phyloP scores from a whole-genome alignment of 1,284 basidiomycete species.

The Ganoderma meredithae region DNA sequence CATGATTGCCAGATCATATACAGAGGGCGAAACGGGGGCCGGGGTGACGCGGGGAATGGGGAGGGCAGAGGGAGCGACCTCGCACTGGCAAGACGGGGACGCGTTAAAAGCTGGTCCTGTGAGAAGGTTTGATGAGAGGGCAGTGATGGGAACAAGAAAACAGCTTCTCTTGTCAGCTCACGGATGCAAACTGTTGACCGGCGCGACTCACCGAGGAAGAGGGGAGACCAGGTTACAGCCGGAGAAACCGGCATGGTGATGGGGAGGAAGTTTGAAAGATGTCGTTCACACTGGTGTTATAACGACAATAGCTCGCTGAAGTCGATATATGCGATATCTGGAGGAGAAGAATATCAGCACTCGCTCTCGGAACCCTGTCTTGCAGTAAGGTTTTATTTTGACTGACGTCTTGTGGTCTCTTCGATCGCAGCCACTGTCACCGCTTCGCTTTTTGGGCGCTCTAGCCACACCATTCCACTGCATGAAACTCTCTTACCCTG shows the following conservation, averaged over 20 bases:
- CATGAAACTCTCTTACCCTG: no score
- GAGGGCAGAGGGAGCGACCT: slow-evolving; percentile 10
- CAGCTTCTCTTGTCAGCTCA: slow-evolving; percentile 18
- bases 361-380: background rate
- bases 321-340: background rate
- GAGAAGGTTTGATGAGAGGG: slow-evolving; percentile 26
- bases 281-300: background rate
- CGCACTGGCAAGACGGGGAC: no score
- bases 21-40: background rate
- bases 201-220: slow-evolving; percentile 8
- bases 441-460: no score
- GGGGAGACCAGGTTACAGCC: slow-evolving; percentile 24
- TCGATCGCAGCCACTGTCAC: background rate
- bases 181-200: background rate
- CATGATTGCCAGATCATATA: slow-evolving; percentile 56
- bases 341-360: background rate
- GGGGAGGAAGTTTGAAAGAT: no score
- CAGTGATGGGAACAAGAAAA: slow-evolving; percentile 26
- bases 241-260: no score
- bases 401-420: no score
- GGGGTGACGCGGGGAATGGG: slow-evolving; percentile 1
- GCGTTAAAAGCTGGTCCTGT: slow-evolving; percentile 23
- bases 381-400: background rate
- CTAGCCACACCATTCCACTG: no score
- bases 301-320: background rate